Evolutionary conservation across 2,329 filamentous ascomycete species (phyloP), one percentile per base, ranked within the genome.

Genomic region (Aspergillus uvarum): DNA sequence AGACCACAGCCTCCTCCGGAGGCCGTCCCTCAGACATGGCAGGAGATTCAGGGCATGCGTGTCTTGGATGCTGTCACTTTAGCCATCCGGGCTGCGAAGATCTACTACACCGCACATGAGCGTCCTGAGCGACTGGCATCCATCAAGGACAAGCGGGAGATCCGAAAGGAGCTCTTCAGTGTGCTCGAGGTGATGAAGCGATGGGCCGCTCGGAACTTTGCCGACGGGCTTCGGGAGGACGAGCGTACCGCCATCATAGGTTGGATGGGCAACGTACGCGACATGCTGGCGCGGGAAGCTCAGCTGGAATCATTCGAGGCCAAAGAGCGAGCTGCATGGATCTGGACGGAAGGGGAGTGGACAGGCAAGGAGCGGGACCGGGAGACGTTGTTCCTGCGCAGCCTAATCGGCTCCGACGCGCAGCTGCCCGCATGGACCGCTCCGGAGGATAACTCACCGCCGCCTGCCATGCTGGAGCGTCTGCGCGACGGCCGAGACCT

Each of bases 81-180:
- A 56, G 94, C 94, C n/a, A 98, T 99, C 67, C 87, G 92, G 55
- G 92, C 94, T 1, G 95, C 95, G 54, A 96, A 96, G 78, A 89
- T 96, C 69, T 99, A 98, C 79, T 98, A 99, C 77, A 97, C 93
- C 0, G 86, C 92, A 4, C 95, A 98, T 73, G 90, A 96, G 70
- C 84, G 93, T 56, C 92, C 93, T 1, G 89, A 95, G 67, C 88
- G 91, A 42, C 81, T 98, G 19, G 91, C 95, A 70, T 81, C 89
- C 29, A 96, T 98, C 77, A 93, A 91, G 75, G 87, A 91, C 0
- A 95, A 99, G 75, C 91, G 89, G 63, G 85, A 90, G 65, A 89
- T 99, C 51, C 88, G 95, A 47, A 83, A 89, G 54, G 94, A 98
- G 68, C 80, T 98, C 8, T 85, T 96, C 47, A 85, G 87, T 59